Evolutionary conservation across 345 rosid species (phyloP).

Genomic region (Linum lewisii): DNA sequence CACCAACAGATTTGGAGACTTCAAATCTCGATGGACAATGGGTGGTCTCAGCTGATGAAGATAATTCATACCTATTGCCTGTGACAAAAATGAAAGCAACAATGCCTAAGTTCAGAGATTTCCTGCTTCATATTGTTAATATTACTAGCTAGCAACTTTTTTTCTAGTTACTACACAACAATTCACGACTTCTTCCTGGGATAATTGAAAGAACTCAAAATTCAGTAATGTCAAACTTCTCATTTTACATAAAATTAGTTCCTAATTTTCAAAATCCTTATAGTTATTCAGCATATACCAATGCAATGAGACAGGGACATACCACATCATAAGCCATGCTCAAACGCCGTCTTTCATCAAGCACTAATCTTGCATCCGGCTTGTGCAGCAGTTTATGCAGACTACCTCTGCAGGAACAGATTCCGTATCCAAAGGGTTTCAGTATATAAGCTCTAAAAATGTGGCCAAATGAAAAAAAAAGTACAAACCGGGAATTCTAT

Average conservation of each 20-base stretch:
- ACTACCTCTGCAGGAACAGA: conserved; percentile 15
- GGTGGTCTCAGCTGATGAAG: conserved; percentile 28
- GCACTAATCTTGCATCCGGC: conserved; percentile 10
- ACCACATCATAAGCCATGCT: conserved; percentile 26
- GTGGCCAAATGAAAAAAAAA: neutral
- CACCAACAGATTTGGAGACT: conserved; percentile 17
- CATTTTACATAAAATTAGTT: neutral
- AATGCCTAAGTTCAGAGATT: conserved; percentile 5
- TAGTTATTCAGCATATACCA: neutral
- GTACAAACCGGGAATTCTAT: neutral
- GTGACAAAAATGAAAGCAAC: conserved; percentile 14
- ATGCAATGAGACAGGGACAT: conserved; percentile 4
- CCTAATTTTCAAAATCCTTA: neutral
- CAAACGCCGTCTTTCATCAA: conserved; percentile 15
- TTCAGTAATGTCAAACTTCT: neutral
- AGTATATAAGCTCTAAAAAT: neutral
- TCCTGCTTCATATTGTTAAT: neutral
- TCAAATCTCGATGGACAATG: conserved; percentile 23
- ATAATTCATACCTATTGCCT: conserved; percentile 25
- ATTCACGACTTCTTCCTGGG: neutral
- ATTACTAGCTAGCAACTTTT: neutral
- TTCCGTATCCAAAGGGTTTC: neutral
- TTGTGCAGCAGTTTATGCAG: conserved; percentile 18
- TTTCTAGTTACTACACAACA: neutral
- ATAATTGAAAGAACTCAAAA: no score